These are phyloP conservation scores for Oryza coarctata DNA, from an alignment of 176 grass and related monocot species.

Conservation along the genomic window DNA sequence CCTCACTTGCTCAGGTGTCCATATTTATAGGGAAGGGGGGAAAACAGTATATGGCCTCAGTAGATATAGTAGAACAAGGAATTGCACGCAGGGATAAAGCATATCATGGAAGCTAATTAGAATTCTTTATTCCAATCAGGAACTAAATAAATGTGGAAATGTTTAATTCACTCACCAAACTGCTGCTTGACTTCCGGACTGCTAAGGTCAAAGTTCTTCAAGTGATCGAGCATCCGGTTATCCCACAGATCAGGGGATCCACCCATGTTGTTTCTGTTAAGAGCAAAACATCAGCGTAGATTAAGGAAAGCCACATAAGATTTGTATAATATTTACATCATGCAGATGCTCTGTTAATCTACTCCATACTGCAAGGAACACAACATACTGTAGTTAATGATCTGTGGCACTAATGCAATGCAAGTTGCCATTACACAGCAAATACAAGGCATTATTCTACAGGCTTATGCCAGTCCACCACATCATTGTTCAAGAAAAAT, in stretches of 20 bases:
- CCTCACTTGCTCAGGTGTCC: no score
- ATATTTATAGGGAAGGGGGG: no score
- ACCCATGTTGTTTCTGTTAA: conserved; percentile 90
- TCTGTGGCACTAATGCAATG: background rate
- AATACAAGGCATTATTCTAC: background rate
- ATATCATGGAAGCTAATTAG: background rate
- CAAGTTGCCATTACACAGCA: background rate
- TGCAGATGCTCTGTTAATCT: conserved; percentile 13
- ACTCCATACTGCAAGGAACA: background rate
- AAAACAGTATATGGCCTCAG: background rate
- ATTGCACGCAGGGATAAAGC: background rate
- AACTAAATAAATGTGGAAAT: background rate
- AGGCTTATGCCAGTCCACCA: conserved; percentile 5
- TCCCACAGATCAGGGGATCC: conserved; percentile 83
- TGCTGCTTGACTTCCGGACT: conserved; percentile 91
- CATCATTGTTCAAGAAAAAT: conserved; percentile 6
- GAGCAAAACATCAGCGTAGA: conserved; percentile 22
- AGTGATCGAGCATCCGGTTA: conserved; percentile 73
- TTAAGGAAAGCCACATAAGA: conserved; percentile 11
- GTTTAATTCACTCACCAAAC: conserved; percentile 75
- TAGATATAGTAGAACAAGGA: background rate
- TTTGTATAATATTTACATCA: background rate
- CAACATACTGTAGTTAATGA: background rate
- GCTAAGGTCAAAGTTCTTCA: conserved; percentile 96
- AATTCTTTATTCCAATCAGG: conserved; percentile 4